These are phyloP conservation scores for Lactarius hengduanensis DNA, from an alignment of 768 basidiomycete genomes.

Conservation along the genomic window DNA sequence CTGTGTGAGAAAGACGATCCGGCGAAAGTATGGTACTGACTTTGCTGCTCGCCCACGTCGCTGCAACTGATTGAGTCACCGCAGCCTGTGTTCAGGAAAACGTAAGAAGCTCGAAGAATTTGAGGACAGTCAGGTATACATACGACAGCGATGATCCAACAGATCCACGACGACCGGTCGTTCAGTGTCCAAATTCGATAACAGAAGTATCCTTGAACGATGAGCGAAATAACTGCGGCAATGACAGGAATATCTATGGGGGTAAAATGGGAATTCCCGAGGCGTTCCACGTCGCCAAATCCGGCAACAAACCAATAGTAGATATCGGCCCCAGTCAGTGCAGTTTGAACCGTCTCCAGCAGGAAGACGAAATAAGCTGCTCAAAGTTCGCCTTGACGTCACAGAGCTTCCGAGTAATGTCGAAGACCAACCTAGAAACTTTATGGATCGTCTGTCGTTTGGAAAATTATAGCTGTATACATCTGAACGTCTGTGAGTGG, in stretches of 20 bases:
- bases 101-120: neutral
- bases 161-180: neutral
- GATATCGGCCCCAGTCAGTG: neutral
- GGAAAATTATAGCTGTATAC: neutral
- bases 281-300: neutral
- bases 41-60: neutral
- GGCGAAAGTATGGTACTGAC: neutral
- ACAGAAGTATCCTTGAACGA: neutral
- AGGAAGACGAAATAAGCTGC: neutral
- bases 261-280: neutral
- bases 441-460: neutral
- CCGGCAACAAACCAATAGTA: neutral
- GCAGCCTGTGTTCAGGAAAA: neutral
- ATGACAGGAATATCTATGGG: neutral
- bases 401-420: neutral
- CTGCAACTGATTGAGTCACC: neutral
- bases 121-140: neutral
- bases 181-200: neutral
- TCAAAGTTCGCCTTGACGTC: neutral
- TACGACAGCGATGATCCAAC: neutral
- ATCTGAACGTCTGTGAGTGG: neutral
- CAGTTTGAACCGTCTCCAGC: neutral
- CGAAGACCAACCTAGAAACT: neutral
- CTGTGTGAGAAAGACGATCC: neutral
- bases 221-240: neutral